Evolutionary conservation across 257 asterid genomes (phyloP), one percentile per base, ranked within the genome.

Genomic region (Craterostigma plantagineum): DNA sequence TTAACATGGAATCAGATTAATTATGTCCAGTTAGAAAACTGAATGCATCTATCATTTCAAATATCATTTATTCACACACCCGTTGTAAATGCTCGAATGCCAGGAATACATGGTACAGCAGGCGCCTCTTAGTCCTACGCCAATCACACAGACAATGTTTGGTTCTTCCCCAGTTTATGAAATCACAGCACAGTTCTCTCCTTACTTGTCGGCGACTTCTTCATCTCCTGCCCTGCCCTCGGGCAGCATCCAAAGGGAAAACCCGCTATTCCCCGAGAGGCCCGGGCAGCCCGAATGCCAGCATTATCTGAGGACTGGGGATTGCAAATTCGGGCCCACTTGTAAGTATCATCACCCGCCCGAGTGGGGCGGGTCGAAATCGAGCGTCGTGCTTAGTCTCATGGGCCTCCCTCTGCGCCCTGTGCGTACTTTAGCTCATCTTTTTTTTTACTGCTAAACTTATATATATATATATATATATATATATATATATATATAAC

Each of bases 271-370:
- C 64, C 95, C 98, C 30, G 90, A 73, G 58, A 76, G 98, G 61
- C 91, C 93, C 35, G 95, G 93, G 38, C 85, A 67, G 41, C 91
- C 75, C 47, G 93, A 81, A 52, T 87, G 98, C 45, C 91, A 68
- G 53, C 70, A 67, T 55, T 87, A 76, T 55, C 50, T 79, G 73
- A 87, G 75, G 61, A 79, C 79, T 9, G 98, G 98, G 43, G 75
- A 76, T 35, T 87, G 98, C 70, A 87, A 72, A 70, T 87, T 56
- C 62, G 92, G 98, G 38, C 35, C 82, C 17, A 62, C 98, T 4
- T 87, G 98, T 74, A 82, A 72, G 69, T 87, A 76, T 64, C 78
- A 82, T 57, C 98, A 87, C 53, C 98, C 98, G 35, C 73, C 77
- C 46, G 92, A 76, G 46, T 59, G 66, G 76, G 53, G 57, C 60